Evolutionary conservation across 1,284 basidiomycete species (phyloP).

Genomic region (Sporisorium exsertum): DNA sequence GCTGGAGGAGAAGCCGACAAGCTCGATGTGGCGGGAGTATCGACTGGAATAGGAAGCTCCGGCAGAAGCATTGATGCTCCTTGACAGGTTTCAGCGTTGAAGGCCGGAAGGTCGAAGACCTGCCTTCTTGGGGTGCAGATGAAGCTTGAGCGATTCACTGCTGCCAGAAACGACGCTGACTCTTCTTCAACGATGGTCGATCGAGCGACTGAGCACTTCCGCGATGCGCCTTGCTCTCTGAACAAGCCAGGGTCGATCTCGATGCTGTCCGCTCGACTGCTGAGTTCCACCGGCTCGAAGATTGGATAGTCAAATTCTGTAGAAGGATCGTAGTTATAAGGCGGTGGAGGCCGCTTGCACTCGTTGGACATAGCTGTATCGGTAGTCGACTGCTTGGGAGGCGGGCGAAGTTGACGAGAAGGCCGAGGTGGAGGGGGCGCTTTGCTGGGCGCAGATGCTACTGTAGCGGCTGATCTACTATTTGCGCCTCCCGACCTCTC

Average conservation of each 20-base stretch:
- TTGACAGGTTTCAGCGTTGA: background rate
- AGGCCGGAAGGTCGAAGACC: background rate
- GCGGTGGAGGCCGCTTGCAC: background rate
- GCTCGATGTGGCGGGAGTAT: background rate
- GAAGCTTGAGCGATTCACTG: background rate
- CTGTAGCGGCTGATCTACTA: background rate
- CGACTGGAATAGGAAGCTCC: background rate
- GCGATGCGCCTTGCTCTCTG: background rate
- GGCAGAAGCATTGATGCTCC: background rate
- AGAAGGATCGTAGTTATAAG: slow-evolving; percentile 24
- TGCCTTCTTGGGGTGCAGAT: background rate
- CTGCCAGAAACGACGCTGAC: background rate
- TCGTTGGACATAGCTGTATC: background rate
- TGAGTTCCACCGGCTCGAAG: background rate
- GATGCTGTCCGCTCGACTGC: slow-evolving; percentile 28
- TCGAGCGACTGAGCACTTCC: background rate
- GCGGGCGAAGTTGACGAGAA: slow-evolving; percentile 2
- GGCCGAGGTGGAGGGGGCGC: slow-evolving; percentile 12
- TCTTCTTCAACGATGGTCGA: background rate
- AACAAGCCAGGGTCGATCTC: slow-evolving; percentile 13
- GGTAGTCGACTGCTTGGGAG: background rate
- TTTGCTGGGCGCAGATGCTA: background rate
- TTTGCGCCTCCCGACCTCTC: too few relatives aligned
- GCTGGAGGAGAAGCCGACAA: background rate
- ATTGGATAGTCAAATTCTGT: slow-evolving; percentile 2